These are phyloP conservation scores for Pleurotus eryngii DNA, from an alignment of 768 basidiomycete genomes.

Conservation along the genomic window DNA sequence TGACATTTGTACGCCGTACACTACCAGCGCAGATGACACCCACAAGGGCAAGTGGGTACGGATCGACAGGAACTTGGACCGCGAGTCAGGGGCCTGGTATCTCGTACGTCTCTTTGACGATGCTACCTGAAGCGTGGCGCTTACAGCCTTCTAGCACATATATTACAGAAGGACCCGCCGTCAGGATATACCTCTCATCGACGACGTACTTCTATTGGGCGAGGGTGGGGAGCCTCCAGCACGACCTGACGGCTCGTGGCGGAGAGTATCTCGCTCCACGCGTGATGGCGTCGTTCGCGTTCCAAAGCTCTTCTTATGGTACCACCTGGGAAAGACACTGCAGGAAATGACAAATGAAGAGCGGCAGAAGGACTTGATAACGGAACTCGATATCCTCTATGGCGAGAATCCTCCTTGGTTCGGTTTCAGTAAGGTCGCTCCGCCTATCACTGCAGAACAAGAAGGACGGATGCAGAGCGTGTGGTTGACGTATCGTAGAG, in stretches of 20 bases:
- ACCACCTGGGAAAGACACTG: conserved; percentile 63
- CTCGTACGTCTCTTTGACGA: conserved; percentile 40
- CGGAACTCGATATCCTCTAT: conserved; percentile 88
- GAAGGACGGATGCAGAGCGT: conserved; percentile 46
- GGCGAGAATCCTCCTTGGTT: conserved; percentile 85
- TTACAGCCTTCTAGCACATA: conserved; percentile 39
- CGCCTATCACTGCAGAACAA: conserved; percentile 47
- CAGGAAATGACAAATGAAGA: conserved; percentile 58
- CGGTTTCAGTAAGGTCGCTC: conserved; percentile 75
- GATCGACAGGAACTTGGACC: conserved; percentile 78
- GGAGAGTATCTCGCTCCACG: conserved; percentile 57
- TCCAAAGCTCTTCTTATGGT: conserved; percentile 74
- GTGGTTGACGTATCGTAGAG: conserved; percentile 65
- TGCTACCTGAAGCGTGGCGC: background rate
- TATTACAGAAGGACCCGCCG: conserved; percentile 86
- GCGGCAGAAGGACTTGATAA: conserved; percentile 59
- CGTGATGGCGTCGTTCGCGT: conserved; percentile 58
- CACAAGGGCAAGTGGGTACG: conserved; percentile 88
- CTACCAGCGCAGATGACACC: conserved; percentile 70
- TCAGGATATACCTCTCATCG: conserved; percentile 76
- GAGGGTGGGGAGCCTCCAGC: conserved; percentile 45
- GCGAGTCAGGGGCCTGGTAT: conserved; percentile 55
- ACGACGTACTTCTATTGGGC: conserved; percentile 63
- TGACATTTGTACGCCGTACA: conserved; percentile 64
- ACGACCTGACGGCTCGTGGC: conserved; percentile 48